These are phyloP conservation scores for Akanthomyces dipterigenus DNA, from an alignment of 2,329 filamentous ascomycete species.

Conservation along the genomic window DNA sequence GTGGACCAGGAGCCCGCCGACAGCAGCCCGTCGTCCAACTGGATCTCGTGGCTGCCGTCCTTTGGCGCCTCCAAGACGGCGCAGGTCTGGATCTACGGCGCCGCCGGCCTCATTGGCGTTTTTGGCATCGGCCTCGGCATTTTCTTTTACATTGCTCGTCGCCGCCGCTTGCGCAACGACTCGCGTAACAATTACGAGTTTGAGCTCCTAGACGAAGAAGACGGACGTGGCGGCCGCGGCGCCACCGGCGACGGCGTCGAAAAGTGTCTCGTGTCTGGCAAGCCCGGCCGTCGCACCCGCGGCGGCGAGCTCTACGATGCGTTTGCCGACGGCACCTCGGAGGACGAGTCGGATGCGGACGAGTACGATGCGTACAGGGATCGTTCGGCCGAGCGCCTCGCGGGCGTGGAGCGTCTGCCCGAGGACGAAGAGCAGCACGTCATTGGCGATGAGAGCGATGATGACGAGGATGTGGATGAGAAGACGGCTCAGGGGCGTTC, in stretches of 20 bases:
- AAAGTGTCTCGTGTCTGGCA: slow-evolving; percentile 35
- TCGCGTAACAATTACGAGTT: slow-evolving; percentile 86
- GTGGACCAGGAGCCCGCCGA: slow-evolving; percentile 28
- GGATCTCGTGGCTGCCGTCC: slow-evolving; percentile 82
- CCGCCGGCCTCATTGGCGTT: slow-evolving; percentile 71
- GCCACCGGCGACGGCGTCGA: slow-evolving; percentile 48
- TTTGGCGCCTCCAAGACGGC: slow-evolving; percentile 84
- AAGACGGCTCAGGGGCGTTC: background rate
- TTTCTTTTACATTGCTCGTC: slow-evolving; percentile 75
- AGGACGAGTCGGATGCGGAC: slow-evolving; percentile 43
- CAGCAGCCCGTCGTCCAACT: slow-evolving; percentile 56
- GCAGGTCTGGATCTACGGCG: slow-evolving; percentile 89
- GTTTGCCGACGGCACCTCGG: slow-evolving; percentile 79
- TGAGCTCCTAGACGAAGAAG: slow-evolving; percentile 81
- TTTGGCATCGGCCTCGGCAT: slow-evolving; percentile 78
- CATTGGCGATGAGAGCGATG: slow-evolving; percentile 41
- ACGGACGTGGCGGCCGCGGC: slow-evolving; percentile 57
- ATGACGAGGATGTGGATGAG: slow-evolving; percentile 24
- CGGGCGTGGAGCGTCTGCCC: slow-evolving; percentile 13
- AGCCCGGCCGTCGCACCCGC: slow-evolving; percentile 45
- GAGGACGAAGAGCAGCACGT: slow-evolving; percentile 41
- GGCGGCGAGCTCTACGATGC: slow-evolving; percentile 95
- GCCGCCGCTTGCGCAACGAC: slow-evolving; percentile 67
- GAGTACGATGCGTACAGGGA: slow-evolving; percentile 40
- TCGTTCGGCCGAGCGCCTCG: slow-evolving; percentile 24